These are phyloP conservation scores for Mycena sp. DNA, from an alignment of 1,284 basidiomycete genomes.

Conservation along the genomic window DNA sequence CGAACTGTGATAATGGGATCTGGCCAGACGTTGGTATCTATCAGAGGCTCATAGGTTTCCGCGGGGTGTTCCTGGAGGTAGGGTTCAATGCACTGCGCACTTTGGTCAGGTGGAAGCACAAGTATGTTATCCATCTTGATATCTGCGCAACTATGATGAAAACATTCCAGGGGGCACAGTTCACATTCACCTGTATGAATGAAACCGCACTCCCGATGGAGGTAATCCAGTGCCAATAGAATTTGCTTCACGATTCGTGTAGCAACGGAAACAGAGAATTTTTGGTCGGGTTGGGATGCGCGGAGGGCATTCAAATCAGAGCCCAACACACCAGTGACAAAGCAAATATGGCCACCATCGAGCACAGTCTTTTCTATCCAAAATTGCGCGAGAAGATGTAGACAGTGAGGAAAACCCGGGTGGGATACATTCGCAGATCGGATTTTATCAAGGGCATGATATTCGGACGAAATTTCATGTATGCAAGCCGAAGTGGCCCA, in stretches of 20 bases:
- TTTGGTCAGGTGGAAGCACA: not conserved
- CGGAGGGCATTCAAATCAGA: not conserved
- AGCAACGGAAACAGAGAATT: constrained; percentile 23
- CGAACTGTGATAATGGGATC: constrained; percentile 32
- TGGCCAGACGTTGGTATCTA: constrained; percentile 10
- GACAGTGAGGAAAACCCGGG: not conserved
- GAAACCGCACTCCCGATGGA: constrained; percentile 34
- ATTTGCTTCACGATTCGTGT: constrained; percentile 37
- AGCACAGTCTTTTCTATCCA: not conserved
- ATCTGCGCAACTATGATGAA: not conserved
- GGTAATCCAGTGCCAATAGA: constrained; percentile 38
- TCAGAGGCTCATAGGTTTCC: not conserved
- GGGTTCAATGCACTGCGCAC: not conserved
- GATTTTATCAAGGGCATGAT: no score
- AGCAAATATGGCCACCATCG: not conserved
- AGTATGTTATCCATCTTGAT: constrained; percentile 19
- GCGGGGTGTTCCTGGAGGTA: not conserved
- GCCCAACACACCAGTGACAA: not conserved
- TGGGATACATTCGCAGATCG: no score
- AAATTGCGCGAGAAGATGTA: no score
- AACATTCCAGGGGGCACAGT: no score
- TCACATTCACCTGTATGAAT: constrained; percentile 30
- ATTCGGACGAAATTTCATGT: not conserved
- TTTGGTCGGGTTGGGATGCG: not conserved
- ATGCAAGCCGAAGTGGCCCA: not conserved